These are phyloP conservation scores for Aspergillus amoenus DNA, from an alignment of 2,329 filamentous ascomycete species.

Conservation along the genomic window DNA sequence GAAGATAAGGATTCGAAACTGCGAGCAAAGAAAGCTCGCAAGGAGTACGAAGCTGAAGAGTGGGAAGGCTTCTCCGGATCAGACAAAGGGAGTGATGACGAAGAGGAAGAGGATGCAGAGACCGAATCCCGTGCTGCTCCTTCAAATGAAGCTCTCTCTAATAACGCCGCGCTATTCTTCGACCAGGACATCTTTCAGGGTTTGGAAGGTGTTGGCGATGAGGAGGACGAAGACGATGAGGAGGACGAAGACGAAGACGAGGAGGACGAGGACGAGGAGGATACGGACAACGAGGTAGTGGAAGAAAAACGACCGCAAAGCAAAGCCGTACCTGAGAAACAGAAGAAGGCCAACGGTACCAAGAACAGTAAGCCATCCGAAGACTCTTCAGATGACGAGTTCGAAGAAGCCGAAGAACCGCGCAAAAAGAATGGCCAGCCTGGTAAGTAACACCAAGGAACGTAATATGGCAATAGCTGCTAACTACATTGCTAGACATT, in stretches of 20 bases:
- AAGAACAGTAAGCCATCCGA: slow-evolving; percentile 27
- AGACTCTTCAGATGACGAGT: slow-evolving; percentile 38
- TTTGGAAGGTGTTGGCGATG: slow-evolving; percentile 66
- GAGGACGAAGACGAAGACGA: slow-evolving; percentile 54
- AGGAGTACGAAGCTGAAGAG: slow-evolving; percentile 79
- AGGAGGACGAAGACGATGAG: slow-evolving; percentile 50
- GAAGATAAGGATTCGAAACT: slow-evolving; percentile 81
- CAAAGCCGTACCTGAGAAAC: slow-evolving; percentile 23
- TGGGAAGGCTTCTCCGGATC: slow-evolving; percentile 84
- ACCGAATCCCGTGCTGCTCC: slow-evolving; percentile 21
- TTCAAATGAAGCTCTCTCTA: slow-evolving; percentile 63
- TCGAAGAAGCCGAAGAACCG: slow-evolving; percentile 36
- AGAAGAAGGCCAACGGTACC: slow-evolving; percentile 23
- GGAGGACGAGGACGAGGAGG: slow-evolving; percentile 53
- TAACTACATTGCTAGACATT: slow-evolving; percentile 62
- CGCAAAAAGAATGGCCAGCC: slow-evolving; percentile 44
- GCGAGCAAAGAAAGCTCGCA: slow-evolving; percentile 82
- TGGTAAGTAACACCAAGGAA: slow-evolving; percentile 30
- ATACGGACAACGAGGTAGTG: slow-evolving; percentile 45
- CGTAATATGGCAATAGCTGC: slow-evolving; percentile 20
- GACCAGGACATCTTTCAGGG: slow-evolving; percentile 92
- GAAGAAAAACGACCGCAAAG: slow-evolving; percentile 24
- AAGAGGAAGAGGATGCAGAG: slow-evolving; percentile 60
- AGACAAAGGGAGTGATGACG: slow-evolving; percentile 50
- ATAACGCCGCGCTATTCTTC: slow-evolving; percentile 84